Conservation (phyloP, 2,329 filamentous ascomycete genomes). For the Ceratocystis destructans region DNA sequence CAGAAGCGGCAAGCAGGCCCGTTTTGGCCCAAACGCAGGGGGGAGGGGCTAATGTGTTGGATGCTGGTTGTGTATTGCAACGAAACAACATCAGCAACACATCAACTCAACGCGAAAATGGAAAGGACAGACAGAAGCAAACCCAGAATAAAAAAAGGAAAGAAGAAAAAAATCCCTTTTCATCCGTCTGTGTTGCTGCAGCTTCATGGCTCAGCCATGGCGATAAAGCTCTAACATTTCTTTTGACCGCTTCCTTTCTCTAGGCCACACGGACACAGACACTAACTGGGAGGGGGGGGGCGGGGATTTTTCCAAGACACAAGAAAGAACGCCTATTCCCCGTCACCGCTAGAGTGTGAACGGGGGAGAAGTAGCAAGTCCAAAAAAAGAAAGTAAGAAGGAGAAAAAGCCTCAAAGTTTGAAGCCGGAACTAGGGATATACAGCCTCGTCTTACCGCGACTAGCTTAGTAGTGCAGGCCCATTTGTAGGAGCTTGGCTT, state of each 20-base stretch:
- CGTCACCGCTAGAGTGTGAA: not conserved
- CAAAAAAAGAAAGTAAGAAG: not conserved
- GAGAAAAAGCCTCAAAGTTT: not conserved
- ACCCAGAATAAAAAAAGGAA: not conserved
- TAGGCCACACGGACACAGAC: conserved; percentile 2
- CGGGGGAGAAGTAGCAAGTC: not conserved
- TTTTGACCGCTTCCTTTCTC: conserved; percentile 2
- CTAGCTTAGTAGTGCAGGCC: too few relatives aligned
- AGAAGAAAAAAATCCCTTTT: not conserved
- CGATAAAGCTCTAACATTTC: not conserved
- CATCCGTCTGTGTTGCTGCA: not conserved
- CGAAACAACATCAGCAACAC: not conserved
- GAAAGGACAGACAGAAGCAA: not conserved
- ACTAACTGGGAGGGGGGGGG: not conserved
- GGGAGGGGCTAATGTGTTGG: conserved; percentile 4
- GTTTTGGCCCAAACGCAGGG: conserved; percentile 1
- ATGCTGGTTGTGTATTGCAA: not conserved
- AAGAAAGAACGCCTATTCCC: not conserved
- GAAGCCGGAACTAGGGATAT: not conserved
- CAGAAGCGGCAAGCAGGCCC: conserved; percentile 8
- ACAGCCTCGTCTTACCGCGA: not conserved
- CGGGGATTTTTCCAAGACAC: conserved; percentile 1
- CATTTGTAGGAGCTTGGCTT: not conserved
- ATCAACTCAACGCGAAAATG: not conserved
- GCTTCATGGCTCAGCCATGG: too few relatives aligned